Conservation (phyloP, 768 basidiomycete species). For the Suillus paluster region DNA sequence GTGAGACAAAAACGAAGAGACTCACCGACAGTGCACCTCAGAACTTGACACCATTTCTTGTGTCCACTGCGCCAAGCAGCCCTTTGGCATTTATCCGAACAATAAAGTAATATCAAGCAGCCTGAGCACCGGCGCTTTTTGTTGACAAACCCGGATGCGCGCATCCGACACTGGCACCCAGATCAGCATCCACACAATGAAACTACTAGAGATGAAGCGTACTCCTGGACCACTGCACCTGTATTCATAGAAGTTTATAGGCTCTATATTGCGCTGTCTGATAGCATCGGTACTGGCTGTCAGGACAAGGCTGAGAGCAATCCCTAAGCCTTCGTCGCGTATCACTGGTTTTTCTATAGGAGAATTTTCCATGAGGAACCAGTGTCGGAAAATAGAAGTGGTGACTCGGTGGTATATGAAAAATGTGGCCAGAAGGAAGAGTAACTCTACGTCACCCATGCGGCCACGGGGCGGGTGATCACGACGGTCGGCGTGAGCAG, state of each 20-base stretch:
- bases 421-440: not conserved
- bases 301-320: not conserved
- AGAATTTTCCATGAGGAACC: not conserved
- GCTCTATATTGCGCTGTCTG: not conserved
- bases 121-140: not conserved
- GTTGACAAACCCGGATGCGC: not conserved
- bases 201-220: not conserved
- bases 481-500: not conserved
- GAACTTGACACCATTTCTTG: not conserved
- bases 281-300: not conserved
- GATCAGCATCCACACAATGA: not conserved
- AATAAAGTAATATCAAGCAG: not conserved
- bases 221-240: not conserved
- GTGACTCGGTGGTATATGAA: not conserved
- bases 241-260: not conserved
- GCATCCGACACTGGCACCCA: not conserved
- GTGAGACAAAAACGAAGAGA: too few species aligned
- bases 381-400: not conserved
- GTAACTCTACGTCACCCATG: not conserved
- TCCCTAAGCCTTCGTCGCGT: not conserved
- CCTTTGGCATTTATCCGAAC: slow-evolving; percentile 1
- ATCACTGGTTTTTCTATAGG: not conserved
- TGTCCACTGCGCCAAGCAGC: not conserved
- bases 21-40: not conserved
- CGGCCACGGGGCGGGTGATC: not conserved